Conservation (phyloP, 2,329 filamentous ascomycete species). For the Mollisiaceae sp. region DNA sequence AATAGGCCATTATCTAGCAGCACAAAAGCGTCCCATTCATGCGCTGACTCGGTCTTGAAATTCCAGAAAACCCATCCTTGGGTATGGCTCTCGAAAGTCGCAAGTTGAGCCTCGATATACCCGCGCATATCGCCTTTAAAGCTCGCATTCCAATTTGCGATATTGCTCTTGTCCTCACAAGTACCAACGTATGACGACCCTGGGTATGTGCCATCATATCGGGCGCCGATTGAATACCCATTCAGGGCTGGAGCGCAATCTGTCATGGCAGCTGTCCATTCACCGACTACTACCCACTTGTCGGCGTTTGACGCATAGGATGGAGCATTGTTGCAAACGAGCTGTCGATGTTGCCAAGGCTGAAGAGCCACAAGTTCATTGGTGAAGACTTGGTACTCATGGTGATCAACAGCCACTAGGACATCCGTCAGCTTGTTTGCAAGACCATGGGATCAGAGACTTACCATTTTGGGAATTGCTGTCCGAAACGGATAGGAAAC, state of each 20-base stretch:
- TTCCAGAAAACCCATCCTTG: slow-evolving; percentile 64
- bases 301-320: slow-evolving; percentile 56
- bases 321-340: slow-evolving; percentile 59
- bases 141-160: slow-evolving; percentile 49
- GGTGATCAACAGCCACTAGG: slow-evolving; percentile 62
- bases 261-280: slow-evolving; percentile 72
- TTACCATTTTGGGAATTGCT: slow-evolving; percentile 49
- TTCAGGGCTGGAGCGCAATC: slow-evolving; percentile 59
- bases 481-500: slow-evolving; percentile 58
- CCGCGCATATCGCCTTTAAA: slow-evolving; percentile 52
- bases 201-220: slow-evolving; percentile 59
- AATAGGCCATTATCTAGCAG: slow-evolving; percentile 57
- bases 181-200: slow-evolving; percentile 55
- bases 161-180: slow-evolving; percentile 58
- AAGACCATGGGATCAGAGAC: slow-evolving; percentile 58
- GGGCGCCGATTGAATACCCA: slow-evolving; percentile 62
- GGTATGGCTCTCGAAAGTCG: slow-evolving; percentile 54
- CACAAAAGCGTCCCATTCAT: slow-evolving; percentile 58
- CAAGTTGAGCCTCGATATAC: slow-evolving; percentile 61
- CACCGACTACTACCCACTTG: slow-evolving; percentile 71
- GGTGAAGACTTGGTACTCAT: slow-evolving; percentile 71
- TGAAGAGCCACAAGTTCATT: slow-evolving; percentile 54
- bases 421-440: slow-evolving; percentile 49
- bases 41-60: slow-evolving; percentile 59
- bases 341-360: slow-evolving; percentile 57